Base-by-base conservation (phyloP, 441 rosid genomes). In the Capsella rubella region DNA sequence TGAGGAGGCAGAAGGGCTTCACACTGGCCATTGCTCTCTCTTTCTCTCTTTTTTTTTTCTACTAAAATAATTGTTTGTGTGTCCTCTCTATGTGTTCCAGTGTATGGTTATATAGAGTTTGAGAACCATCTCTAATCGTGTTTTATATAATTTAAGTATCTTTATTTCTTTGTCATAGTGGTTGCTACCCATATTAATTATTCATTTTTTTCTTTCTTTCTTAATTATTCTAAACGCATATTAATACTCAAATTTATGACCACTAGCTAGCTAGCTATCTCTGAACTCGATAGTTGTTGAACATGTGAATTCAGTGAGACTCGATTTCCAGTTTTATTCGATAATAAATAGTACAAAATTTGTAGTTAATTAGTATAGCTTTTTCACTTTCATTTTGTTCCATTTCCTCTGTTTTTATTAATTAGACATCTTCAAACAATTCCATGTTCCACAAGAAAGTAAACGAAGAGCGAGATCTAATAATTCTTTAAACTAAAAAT, bases 1-100 rank as follows among this genome's bases (percentile, higher is more conserved):
- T 62, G 6, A 80, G 67, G 70, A 62, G 39, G 37, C 42, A 50
- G 46, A 15, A 63, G 31, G 11, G 73, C 55, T 50, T 81, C 5
- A 32, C 64, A 69, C 49, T 54, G 35, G 84, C 79, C 87, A 85
- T 84, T 35, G 46, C 34, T 67, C 35, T 64, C 9, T 29, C 51
- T 42, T 40, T 3, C 35, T 32, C n/a, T 13, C 5, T n/a, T 0
- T 15, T n/a, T 0, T 15, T 3, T 66, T 39, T 47, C 52, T 37
- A 55, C 58, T 67, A 18, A 7, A 25, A 29, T 43, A 62, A 34
- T 62, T 43, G 29, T 55, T 69, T 64, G 74, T 71, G 53, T 12
- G 57, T 42, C 3, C 7, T 51, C 45, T 54, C 40, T 49, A 51
- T 39, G 76, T 66, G 79, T 62, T 46, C 21, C 67, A 51, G 7